These are phyloP conservation scores for Nakazawaea pomicola DNA, from an alignment of 805 yeast genomes.

Conservation along the genomic window DNA sequence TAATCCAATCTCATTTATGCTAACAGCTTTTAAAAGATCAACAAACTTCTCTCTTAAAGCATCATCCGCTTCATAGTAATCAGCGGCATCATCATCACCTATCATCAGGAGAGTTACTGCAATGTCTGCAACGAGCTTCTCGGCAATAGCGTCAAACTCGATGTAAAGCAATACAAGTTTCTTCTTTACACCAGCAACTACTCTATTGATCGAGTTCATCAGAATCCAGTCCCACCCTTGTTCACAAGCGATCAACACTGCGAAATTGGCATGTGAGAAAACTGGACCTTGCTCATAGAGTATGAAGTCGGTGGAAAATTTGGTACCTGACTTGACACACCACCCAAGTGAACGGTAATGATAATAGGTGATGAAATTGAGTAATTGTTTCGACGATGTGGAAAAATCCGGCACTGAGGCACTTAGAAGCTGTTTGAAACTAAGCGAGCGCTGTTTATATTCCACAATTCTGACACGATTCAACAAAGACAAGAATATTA, in stretches of 20 bases:
- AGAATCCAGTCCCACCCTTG: conserved; percentile 43
- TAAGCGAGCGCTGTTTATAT: too few species aligned
- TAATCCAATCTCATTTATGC: conserved; percentile 61
- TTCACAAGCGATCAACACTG: conserved; percentile 43
- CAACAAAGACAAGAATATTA: conserved; percentile 55
- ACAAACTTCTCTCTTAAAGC: conserved; percentile 15
- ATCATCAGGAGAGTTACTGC: too few species aligned
- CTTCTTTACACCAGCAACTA: conserved; percentile 83
- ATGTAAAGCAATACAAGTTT: conserved; percentile 67
- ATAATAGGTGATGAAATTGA: conserved; percentile 71
- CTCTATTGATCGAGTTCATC: conserved; percentile 68
- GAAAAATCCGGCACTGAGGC: too few species aligned
- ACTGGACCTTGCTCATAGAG: conserved; percentile 93
- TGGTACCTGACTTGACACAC: conserved; percentile 90
- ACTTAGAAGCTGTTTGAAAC: too few species aligned
- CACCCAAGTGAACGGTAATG: conserved; percentile 87
- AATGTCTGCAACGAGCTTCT: not conserved
- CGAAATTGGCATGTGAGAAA: conserved; percentile 88
- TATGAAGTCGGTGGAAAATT: conserved; percentile 84
- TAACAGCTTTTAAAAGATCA: conserved; percentile 36
- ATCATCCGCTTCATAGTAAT: conserved; percentile 16
- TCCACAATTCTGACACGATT: conserved; percentile 25
- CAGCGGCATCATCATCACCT: conserved; percentile 1
- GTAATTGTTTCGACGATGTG: conserved; percentile 30
- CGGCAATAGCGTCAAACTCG: conserved; percentile 29